phyloP scores from a whole-genome alignment of 2,329 filamentous ascomycete genomes.

The Scedosporium aurantiacum region DNA sequence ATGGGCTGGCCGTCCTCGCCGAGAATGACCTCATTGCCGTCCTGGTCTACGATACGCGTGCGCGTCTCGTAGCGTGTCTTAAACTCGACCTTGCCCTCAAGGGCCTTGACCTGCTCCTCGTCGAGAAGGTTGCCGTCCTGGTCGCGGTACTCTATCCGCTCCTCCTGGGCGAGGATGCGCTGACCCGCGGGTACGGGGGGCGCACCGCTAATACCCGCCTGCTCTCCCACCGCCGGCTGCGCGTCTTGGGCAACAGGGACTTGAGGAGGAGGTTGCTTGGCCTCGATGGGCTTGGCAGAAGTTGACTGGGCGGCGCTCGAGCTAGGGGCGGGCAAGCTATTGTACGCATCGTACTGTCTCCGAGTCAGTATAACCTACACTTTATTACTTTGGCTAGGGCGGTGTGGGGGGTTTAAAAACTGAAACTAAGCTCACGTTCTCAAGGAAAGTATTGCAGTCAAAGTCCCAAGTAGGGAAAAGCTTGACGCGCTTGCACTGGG shows the following conservation, averaged over 20 bases:
- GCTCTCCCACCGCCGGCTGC: conserved; percentile 9
- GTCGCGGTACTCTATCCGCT: conserved; percentile 88
- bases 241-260: conserved; percentile 8
- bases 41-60: conserved; percentile 68
- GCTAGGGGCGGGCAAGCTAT: conserved; percentile 16
- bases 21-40: conserved; percentile 60
- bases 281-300: conserved; percentile 14
- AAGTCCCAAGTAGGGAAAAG: conserved; percentile 88
- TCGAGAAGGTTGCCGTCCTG: conserved; percentile 84
- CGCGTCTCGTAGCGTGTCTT: conserved; percentile 94
- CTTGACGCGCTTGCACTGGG: conserved; percentile 78
- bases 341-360: conserved; percentile 38
- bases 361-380: conserved; percentile 10
- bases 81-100: conserved; percentile 91
- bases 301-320: conserved; percentile 8
- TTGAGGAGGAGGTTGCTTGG: conserved; percentile 11
- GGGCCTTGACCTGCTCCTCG: conserved; percentile 68
- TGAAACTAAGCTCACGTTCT: conserved; percentile 63
- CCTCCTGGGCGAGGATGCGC: conserved; percentile 49
- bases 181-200: conserved; percentile 37
- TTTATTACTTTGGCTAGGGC: neutral
- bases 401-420: neutral
- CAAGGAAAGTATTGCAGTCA: conserved; percentile 90
- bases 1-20: conserved; percentile 27
- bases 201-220: conserved; percentile 33